Evolutionary conservation across 2,329 filamentous ascomycete species (phyloP).

Genomic region (Aureobasidium sp.): DNA sequence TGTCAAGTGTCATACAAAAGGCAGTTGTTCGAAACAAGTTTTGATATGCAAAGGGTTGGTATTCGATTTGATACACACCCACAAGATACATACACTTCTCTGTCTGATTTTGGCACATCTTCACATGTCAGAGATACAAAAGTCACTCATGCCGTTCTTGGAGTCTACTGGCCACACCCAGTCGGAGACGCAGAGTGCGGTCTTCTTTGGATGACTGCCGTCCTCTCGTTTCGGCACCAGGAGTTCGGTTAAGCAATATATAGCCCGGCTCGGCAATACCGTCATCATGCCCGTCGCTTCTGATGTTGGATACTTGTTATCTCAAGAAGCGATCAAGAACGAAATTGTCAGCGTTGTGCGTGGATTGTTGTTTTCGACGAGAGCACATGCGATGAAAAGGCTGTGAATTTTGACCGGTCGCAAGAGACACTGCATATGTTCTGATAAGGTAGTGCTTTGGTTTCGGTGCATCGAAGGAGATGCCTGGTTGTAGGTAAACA

Average conservation of each 20-base stretch:
- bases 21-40: neutral
- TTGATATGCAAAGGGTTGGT: neutral
- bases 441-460: neutral
- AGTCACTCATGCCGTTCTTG: neutral
- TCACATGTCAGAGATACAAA: slow-evolving; percentile 6
- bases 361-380: neutral
- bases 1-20: neutral
- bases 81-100: neutral
- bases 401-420: neutral
- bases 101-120: neutral
- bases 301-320: neutral
- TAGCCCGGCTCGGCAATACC: neutral
- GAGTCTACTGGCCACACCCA: neutral
- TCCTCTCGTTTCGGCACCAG: neutral
- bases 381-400: neutral
- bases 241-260: slow-evolving; percentile 4
- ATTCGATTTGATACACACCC: neutral
- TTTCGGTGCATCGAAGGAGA: neutral
- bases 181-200: neutral
- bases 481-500: neutral
- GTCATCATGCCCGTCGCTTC: neutral
- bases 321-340: no score
- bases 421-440: neutral
- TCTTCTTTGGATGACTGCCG: neutral
- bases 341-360: neutral